Base-by-base conservation (phyloP, 2,329 filamentous ascomycete genomes). In the Clarireedia homoeocarpa region DNA sequence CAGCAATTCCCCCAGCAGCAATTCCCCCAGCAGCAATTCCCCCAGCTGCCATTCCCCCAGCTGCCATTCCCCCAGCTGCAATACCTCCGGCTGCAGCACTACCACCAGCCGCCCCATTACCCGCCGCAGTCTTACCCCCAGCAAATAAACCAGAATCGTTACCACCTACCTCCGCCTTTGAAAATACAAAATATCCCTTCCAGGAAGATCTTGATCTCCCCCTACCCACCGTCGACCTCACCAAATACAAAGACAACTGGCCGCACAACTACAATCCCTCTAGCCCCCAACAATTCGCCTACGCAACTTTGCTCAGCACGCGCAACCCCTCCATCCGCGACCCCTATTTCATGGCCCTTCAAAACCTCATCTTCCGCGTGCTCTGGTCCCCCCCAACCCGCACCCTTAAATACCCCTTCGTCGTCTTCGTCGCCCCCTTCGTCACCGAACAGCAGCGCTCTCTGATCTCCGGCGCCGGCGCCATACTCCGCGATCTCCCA, bases 231-330 rank as follows among this genome's bases (percentile, higher is more conserved):
- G 12, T 42, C 15, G 23, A 51, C 27, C 47, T 55, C 30, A 23
- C 40, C 17, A 38, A 4, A 6, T 36, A 51, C 40, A 36, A 38
- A 24, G 6, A 20, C 2, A 24, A 45, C 38, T 51, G 48, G 47
- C 53, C 53, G n/a, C 53, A 46, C 53, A 55, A 51, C n/a, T 55
- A 55, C 14, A 36, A 55, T 24, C 47, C 47, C 23, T 42, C 47
- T 4, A 5, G 4, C 89, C 89, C 47, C 1, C 5, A 40, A 23
- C 34, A 34, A 12, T 54, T 23, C 34, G 52, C 52, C 34, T 61
- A 58, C 39, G 51, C 59, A 17, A 58, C 59, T 6, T 57, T 58
- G 23, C 58, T 59, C 51, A 58, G 56, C 10, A 58, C 54, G 1
- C 59, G 56, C 4, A 42, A 56, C 10, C 55, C 59, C 9, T 51